Evolutionary conservation across 2,329 filamentous ascomycete species (phyloP).

Genomic region (Paecilomyces formosus): DNA sequence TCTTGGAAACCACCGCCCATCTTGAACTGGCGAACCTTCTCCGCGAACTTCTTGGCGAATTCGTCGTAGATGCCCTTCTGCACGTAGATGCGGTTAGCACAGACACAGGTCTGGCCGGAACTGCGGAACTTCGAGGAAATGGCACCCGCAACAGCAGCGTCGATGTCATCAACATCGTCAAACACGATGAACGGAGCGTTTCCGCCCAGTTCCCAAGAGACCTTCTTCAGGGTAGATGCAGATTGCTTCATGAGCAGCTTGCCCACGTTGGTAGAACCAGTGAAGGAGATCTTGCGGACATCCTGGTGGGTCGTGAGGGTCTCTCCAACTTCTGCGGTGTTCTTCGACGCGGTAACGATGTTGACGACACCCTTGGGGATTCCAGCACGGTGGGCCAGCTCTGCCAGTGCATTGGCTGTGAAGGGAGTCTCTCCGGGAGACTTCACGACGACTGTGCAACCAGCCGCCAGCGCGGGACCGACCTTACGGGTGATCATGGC

Average conservation of each 20-base stretch:
- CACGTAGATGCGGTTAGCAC: constrained; percentile 20
- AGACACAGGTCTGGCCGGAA: constrained; percentile 93
- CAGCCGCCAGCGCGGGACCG: constrained; percentile 67
- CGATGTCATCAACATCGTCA: constrained; percentile 78
- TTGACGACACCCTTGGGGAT: constrained; percentile 89
- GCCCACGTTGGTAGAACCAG: constrained; percentile 62
- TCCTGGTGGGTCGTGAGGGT: constrained; percentile 67
- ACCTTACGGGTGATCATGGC: constrained; percentile 48
- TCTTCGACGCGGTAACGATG: constrained; percentile 69
- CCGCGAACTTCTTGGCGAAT: constrained; percentile 43
- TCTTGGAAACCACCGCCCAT: constrained; percentile 40
- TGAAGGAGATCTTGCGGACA: constrained; percentile 89
- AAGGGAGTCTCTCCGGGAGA: constrained; percentile 88
- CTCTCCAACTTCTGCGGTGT: constrained; percentile 73
- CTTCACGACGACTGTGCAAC: constrained; percentile 90
- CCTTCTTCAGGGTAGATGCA: constrained; percentile 73
- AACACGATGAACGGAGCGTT: constrained; percentile 97
- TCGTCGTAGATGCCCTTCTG: constrained; percentile 20
- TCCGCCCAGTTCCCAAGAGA: constrained; percentile 85
- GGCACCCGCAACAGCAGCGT: constrained; percentile 73
- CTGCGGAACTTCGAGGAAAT: constrained; percentile 87
- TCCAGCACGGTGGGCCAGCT: constrained; percentile 78
- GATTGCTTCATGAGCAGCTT: constrained; percentile 86
- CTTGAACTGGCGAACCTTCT: constrained; percentile 44
- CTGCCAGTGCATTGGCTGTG: constrained; percentile 78